Base-by-base conservation (phyloP, 768 basidiomycete species). In the Galerina marginata region DNA sequence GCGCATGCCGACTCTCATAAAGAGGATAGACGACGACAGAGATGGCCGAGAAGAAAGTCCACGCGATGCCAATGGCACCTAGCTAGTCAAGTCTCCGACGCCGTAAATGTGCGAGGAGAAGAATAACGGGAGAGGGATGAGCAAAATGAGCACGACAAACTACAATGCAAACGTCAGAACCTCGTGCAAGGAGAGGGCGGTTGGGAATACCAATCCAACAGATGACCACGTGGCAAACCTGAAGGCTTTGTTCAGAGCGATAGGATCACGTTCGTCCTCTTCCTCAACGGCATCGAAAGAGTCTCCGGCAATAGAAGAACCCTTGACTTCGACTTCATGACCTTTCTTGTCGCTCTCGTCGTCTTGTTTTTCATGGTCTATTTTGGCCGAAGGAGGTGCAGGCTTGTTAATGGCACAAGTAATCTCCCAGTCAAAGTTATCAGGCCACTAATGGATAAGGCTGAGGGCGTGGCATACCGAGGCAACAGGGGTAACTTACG, bases 121-220 rank as follows among this genome's bases (percentile, higher is more conserved):
- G 81, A 96, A 96, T 6, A 96, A 79, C 2, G 94, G 94, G 1
- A 97, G 74, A 0, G 95, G 96, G 54, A 97, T 86, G 56, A 93
- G 54, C 65, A 94, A 75, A 65, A 93, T 81, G 67, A 93, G 75
- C 5, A 92, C 69, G 29, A 89, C 48, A 52, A 85, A 80, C 89
- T 86, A 65, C 11, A 49, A 14, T 56, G 25, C 26, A 16, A 46
- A 37, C 14, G 23, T 29, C 14, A 44, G 26, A 46, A n/a, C 7
- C 25, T n/a, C 36, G 20, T 47, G n/a, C 39, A 23, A 33, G 2
- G 5, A 37, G 9, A 44, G 25, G 40, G 63, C 54, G 23, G 43
- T 53, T 36, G 16, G 40, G 25, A 4, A 39, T 60, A 92, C 91
- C 65, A 94, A 75, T 23, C 72, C 73, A 57, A 92, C 69, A 0